Evolutionary conservation across 352 stramenopile species (phyloP).

Genomic region (Globisporangium acanthophoron): DNA sequence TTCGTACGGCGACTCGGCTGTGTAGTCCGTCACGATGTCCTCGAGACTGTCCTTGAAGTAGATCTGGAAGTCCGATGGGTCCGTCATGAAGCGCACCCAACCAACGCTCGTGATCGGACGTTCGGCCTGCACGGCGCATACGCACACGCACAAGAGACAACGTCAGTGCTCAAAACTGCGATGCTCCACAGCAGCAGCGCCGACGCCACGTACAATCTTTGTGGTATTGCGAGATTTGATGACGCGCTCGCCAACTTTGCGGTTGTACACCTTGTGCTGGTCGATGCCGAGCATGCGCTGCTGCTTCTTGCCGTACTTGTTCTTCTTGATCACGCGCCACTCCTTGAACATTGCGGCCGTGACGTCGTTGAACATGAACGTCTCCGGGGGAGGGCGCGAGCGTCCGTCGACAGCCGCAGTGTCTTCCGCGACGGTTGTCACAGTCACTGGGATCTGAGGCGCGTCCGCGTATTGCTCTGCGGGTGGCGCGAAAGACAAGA

Average conservation of each 20-base stretch:
- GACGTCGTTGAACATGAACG: constrained; percentile 90
- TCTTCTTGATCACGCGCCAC: constrained; percentile 89
- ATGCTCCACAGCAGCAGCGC: neutral
- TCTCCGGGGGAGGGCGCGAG: constrained; percentile 69
- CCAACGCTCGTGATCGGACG: constrained; percentile 80
- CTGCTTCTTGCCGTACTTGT: constrained; percentile 89
- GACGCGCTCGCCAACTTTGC: constrained; percentile 85
- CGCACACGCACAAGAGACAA: neutral
- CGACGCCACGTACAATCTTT: constrained; percentile 72
- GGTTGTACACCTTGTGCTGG: constrained; percentile 88
- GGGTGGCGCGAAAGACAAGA: neutral
- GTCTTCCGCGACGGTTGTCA: constrained; percentile 63
- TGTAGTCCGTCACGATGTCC: constrained; percentile 87
- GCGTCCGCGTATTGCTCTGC: constrained; percentile 84
- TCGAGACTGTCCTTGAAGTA: constrained; percentile 88
- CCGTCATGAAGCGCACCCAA: constrained; percentile 84
- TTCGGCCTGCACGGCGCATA: constrained; percentile 43
- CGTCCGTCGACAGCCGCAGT: constrained; percentile 59
- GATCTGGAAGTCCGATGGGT: constrained; percentile 85
- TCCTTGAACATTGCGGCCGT: constrained; percentile 89
- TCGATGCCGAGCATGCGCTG: constrained; percentile 85
- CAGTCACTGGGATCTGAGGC: constrained; percentile 62
- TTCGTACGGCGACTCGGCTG: constrained; percentile 85
- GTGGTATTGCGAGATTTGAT: constrained; percentile 87
- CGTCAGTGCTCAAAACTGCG: neutral